Conservation (phyloP, 108 stramenopile species). For the Tribonema minus region DNA sequence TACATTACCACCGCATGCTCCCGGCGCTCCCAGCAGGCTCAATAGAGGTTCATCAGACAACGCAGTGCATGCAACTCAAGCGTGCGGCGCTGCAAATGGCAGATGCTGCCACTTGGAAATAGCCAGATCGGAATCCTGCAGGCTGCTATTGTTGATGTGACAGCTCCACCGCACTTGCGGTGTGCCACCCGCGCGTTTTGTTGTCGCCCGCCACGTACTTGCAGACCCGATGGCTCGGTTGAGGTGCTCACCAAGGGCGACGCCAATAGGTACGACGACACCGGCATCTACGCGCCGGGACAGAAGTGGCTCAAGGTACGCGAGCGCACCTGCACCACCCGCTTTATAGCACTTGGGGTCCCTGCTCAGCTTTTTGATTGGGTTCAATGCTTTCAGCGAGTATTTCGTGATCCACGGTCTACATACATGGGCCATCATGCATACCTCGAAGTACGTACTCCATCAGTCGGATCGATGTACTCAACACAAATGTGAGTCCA, state of each 20-base stretch:
- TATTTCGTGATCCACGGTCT: background rate
- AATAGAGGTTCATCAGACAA: background rate
- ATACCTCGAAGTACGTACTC: background rate
- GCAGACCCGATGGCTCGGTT: slow-evolving; percentile 63
- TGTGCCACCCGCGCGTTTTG: too few species aligned
- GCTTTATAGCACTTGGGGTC: background rate
- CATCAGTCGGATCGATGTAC: too few species aligned
- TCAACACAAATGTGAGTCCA: too few species aligned
- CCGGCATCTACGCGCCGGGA: slow-evolving; percentile 95
- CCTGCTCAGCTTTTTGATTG: background rate
- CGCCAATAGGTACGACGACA: slow-evolving; percentile 97
- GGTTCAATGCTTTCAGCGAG: background rate
- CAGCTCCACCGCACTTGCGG: too few species aligned
- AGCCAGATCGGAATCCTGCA: background rate
- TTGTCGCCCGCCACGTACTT: background rate
- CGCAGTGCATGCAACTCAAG: background rate
- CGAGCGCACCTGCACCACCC: background rate
- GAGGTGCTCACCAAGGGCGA: slow-evolving; percentile 98
- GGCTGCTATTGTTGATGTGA: too few species aligned
- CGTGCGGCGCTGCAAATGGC: background rate
- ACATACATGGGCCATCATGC: background rate
- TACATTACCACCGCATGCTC: too few species aligned
- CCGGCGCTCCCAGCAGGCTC: background rate
- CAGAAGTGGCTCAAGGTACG: slow-evolving; percentile 81
- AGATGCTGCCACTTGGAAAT: background rate